Conservation (phyloP, 1,284 basidiomycete genomes). For the Cutaneotrichosporon sp. region DNA sequence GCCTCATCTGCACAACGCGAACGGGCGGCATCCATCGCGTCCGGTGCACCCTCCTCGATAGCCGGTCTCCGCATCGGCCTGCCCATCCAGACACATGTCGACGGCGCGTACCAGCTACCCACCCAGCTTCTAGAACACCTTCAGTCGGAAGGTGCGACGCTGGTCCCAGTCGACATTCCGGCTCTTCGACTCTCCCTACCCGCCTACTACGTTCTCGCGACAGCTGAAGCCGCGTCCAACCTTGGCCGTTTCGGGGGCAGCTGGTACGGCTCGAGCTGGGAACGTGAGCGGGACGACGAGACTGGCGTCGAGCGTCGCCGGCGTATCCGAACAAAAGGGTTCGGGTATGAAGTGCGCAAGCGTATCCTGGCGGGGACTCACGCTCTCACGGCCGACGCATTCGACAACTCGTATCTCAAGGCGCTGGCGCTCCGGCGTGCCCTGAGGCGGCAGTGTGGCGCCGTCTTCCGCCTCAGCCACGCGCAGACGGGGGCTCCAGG, state of each 20-base stretch:
- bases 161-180: slow-evolving; percentile 73
- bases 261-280: slow-evolving; percentile 53
- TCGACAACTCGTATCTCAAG: slow-evolving; percentile 94
- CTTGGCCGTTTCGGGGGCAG: slow-evolving; percentile 87
- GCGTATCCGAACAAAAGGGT: slow-evolving; percentile 61
- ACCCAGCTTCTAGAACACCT: slow-evolving; percentile 52
- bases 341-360: slow-evolving; percentile 80
- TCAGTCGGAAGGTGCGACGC: slow-evolving; percentile 59
- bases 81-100: slow-evolving; percentile 30
- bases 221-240: slow-evolving; percentile 91
- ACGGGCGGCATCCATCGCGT: background rate
- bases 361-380: slow-evolving; percentile 90
- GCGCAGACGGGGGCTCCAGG: slow-evolving; percentile 15
- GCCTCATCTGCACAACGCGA: slow-evolving; percentile 52
- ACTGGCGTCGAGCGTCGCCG: slow-evolving; percentile 55
- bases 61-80: slow-evolving; percentile 34
- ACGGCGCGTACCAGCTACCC: slow-evolving; percentile 30
- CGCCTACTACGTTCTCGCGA: slow-evolving; percentile 92
- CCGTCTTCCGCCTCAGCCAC: slow-evolving; percentile 58
- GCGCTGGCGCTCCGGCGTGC: slow-evolving; percentile 72
- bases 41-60: slow-evolving; percentile 10
- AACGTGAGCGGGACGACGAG: slow-evolving; percentile 51
- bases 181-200: slow-evolving; percentile 73
- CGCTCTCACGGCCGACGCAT: slow-evolving; percentile 84
- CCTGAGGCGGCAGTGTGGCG: slow-evolving; percentile 69